Conservation (phyloP, 164 flowering plant species). For the Vitis vinifera region DNA sequence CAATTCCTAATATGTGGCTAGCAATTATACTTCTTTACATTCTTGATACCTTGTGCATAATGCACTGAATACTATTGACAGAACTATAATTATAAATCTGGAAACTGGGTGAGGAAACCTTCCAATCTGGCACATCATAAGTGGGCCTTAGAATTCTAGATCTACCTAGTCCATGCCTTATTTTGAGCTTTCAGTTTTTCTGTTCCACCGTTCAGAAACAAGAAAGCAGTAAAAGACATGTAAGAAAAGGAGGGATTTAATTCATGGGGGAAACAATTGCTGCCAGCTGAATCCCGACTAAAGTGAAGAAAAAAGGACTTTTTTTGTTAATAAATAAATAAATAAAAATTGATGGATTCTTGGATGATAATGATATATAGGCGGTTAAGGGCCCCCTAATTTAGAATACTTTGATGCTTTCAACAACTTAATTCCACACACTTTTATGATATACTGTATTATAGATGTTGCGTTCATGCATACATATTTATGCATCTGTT, state of each 20-base stretch:
- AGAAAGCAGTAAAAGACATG: background rate
- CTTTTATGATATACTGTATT: too few species aligned
- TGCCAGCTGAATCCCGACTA: background rate
- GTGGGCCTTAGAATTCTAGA: background rate
- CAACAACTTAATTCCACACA: too few species aligned
- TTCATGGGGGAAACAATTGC: background rate
- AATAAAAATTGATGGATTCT: too few species aligned
- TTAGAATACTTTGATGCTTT: too few species aligned
- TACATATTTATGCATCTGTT: background rate
- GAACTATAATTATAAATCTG: too few species aligned
- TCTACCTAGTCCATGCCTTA: background rate
- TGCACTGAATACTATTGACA: background rate
- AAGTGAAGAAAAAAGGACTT: background rate
- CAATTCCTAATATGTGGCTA: background rate
- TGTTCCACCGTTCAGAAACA: background rate
- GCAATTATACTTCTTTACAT: background rate
- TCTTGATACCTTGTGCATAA: background rate
- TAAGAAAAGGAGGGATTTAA: background rate
- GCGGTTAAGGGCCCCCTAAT: too few species aligned
- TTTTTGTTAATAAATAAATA: background rate
- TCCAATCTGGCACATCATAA: background rate
- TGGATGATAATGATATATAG: too few species aligned
- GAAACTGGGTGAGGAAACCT: background rate
- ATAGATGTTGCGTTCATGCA: background rate
- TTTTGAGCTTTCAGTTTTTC: background rate